Evolutionary conservation across 108 stramenopile species (phyloP).

Genomic region (Pseudonitzschia multiseries): DNA sequence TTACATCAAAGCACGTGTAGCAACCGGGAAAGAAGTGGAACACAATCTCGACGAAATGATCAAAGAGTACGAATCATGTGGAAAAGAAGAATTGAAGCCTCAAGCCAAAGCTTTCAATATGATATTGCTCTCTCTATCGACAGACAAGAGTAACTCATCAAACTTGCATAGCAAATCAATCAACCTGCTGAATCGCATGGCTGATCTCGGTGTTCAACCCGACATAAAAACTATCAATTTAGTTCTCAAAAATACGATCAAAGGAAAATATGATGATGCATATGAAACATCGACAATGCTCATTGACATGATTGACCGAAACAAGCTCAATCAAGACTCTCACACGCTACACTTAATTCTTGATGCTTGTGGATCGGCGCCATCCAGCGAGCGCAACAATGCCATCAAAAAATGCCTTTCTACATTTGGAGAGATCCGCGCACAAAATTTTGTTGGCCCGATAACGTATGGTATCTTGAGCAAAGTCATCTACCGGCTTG

Average conservation of each 20-base stretch:
- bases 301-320: not conserved
- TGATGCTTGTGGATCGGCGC: slow-evolving; percentile 28
- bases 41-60: slow-evolving; percentile 27
- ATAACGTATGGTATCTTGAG: slow-evolving; percentile 33
- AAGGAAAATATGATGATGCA: slow-evolving; percentile 13
- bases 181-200: slow-evolving; percentile 22
- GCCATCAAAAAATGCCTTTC: slow-evolving; percentile 24
- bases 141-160: slow-evolving; percentile 3
- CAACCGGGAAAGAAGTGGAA: slow-evolving; percentile 7
- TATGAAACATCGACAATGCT: slow-evolving; percentile 13
- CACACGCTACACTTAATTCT: slow-evolving; percentile 18
- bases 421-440: slow-evolving; percentile 34
- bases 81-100: slow-evolving; percentile 27
- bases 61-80: slow-evolving; percentile 8
- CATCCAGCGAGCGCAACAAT: slow-evolving; percentile 14
- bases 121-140: slow-evolving; percentile 15
- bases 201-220: slow-evolving; percentile 23
- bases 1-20: slow-evolving; percentile 10
- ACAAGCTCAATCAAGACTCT: slow-evolving; percentile 24
- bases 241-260: slow-evolving; percentile 22
- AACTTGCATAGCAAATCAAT: slow-evolving; percentile 8
- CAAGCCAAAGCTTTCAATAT: slow-evolving; percentile 30
- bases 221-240: slow-evolving; percentile 29
- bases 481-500: slow-evolving; percentile 20
- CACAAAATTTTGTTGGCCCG: slow-evolving; percentile 13